phyloP scores from a whole-genome alignment of 225 moss, liverwort and hornwort species.

The Lunularia cruciata region DNA sequence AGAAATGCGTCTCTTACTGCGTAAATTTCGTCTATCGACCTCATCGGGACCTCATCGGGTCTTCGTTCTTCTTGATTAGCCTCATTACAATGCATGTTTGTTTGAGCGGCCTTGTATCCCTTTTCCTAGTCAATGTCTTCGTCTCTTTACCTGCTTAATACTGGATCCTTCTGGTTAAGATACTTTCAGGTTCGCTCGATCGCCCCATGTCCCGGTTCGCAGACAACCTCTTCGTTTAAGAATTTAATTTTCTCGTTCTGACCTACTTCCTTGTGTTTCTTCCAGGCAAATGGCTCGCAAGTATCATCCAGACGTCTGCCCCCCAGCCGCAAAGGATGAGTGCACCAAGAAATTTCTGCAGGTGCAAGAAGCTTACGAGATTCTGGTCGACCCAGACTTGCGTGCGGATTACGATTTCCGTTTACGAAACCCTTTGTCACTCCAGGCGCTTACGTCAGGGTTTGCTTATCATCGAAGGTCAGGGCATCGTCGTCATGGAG shows the following conservation, averaged over 20 bases:
- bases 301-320: slow-evolving; percentile 43
- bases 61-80: no score
- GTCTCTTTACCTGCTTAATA: neutral
- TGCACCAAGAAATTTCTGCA: slow-evolving; percentile 39
- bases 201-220: neutral
- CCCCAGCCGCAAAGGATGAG: slow-evolving; percentile 39
- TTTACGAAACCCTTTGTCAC: slow-evolving; percentile 31
- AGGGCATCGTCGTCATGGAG: neutral
- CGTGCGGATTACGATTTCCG: slow-evolving; percentile 42
- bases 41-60: no score
- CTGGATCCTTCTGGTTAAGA: no score
- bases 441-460: slow-evolving; percentile 30
- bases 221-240: neutral
- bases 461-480: slow-evolving; percentile 8
- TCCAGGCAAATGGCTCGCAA: slow-evolving; percentile 37
- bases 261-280: neutral
- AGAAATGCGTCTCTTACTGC: no score
- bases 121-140: no score
- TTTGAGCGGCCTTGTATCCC: no score
- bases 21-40: no score
- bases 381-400: slow-evolving; percentile 33
- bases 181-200: no score
- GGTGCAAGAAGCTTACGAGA: slow-evolving; percentile 46
- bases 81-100: no score
- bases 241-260: neutral